Evolutionary conservation across 2,329 filamentous ascomycete species (phyloP), one percentile per base, ranked within the genome.

Genomic region (Sordariomycetes sp.): DNA sequence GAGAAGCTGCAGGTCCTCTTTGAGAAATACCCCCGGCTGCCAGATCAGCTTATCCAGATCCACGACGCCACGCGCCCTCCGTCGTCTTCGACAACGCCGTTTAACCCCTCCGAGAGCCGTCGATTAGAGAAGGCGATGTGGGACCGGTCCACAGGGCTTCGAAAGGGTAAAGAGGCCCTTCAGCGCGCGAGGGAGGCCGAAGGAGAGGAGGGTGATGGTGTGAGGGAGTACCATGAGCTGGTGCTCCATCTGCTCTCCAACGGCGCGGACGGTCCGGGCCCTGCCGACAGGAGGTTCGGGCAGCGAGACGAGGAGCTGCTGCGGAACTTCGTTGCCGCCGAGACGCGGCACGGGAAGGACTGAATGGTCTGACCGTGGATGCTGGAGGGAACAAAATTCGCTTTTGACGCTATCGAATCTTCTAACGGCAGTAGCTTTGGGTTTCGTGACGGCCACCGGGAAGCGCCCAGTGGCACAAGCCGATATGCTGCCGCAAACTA

Each of bases 191-290:
- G 79, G 59, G 71, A 72, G 35, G 73, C 75, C 34, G 73, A 76
- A 1, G 75, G 77, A n/a, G 76, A 79, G 62, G 78, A 79, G 59
- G 81, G 81, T 34, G 81, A 85, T 62, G 83, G 74, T 4, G 72
- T 87, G 34, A 72, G 79, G 57, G 83, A 86, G 67, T 87, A 83
- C 64, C 79, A 77, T 53, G 79, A 81, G 61, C 70, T 86, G 24
- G 75, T 86, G 20, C 64, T 78, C 54, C 72, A 77, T 59, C 68
- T 83, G 37, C 70, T 83, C 58, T 28, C 57, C 5, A 37, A n/a
- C 12, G 57, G 52, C 1, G 51, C 64, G 3, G 69, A 75, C 28
- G 66, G 70, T 7, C 69, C 69, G 8, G 28, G 40, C 7, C 51
- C 73, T 6, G 65, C 80, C 50, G 71, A 76, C 61, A 71, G 74